Percentiles rank a stretch among this genome's conserved stretches.
Evolutionary conservation across 23 red algal genomes (phyloP).

Genomic region (Gracilaria gracilis): DNA sequence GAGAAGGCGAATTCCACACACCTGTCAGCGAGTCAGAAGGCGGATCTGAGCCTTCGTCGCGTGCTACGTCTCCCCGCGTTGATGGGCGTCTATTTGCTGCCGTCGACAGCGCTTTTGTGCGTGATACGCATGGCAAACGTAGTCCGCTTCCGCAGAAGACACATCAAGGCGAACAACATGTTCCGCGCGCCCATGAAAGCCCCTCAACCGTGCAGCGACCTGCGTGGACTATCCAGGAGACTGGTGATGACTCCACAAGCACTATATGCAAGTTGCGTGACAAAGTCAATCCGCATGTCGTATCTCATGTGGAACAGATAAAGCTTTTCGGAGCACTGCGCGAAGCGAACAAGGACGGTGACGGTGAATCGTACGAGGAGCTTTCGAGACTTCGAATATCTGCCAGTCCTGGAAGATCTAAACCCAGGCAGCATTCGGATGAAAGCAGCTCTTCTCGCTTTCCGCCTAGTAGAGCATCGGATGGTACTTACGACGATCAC

Average conservation of each 20-base stretch:
- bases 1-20: neutral
- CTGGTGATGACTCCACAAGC: neutral
- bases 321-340: conserved; percentile 16
- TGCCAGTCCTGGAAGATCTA: neutral
- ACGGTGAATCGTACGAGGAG: conserved; percentile 1
- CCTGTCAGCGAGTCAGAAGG: conserved; percentile 3
- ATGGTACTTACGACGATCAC: neutral
- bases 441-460: conserved; percentile 15
- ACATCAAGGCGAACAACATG: neutral
- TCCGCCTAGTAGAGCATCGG: neutral
- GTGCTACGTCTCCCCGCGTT: neutral
- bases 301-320: conserved; percentile 25
- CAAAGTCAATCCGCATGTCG: neutral
- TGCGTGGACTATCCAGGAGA: neutral
- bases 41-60: conserved; percentile 16
- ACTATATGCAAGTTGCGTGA: conserved; percentile 15
- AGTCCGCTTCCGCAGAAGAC: neutral
- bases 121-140: neutral
- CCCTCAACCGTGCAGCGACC: conserved; percentile 16
- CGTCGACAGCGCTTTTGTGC: neutral
- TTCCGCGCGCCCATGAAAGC: neutral
- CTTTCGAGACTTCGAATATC: conserved; percentile 18
- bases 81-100: conserved; percentile 10
- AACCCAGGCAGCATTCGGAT: conserved; percentile 29
- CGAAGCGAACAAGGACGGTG: conserved; percentile 4